Evolutionary conservation across 768 basidiomycete genomes (phyloP).

Genomic region (Leucosporidium creatinivorum): DNA sequence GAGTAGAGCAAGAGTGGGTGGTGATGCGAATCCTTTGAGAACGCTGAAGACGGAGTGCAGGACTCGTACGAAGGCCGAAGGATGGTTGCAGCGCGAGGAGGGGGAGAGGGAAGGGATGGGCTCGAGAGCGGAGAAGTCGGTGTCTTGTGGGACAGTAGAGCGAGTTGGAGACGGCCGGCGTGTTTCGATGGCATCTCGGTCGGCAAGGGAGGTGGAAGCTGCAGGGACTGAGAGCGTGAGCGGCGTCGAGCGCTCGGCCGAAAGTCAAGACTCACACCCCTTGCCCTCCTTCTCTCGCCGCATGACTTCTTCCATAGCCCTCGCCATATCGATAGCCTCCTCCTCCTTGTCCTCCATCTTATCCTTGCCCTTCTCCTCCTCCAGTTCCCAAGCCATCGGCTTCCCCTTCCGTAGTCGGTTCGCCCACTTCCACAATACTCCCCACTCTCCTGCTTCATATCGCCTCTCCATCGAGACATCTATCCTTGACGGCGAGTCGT

Average conservation of each 20-base stretch:
- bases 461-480: constrained; percentile 54
- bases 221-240: neutral
- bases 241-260: neutral
- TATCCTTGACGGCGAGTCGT: constrained; percentile 34
- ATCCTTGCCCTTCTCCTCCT: neutral
- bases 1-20: constrained; percentile 53
- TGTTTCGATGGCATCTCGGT: neutral
- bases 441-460: constrained; percentile 45
- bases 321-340: neutral
- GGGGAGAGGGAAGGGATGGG: neutral
- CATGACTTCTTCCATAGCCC: too few relatives aligned
- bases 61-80: neutral
- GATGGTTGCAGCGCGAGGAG: neutral
- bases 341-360: neutral
- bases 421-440: neutral
- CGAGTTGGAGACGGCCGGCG: neutral
- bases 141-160: neutral
- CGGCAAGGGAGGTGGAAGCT: neutral
- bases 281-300: neutral
- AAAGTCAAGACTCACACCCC: neutral
- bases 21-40: constrained; percentile 47
- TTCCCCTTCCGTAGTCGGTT: constrained; percentile 1
- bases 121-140: neutral
- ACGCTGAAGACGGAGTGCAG: constrained; percentile 27
- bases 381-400: constrained; percentile 24